A percentile compares a stretch with the other conserved stretches of the same genome.
Conservation (phyloP, 345 rosid species). For the Populus deltoides region DNA sequence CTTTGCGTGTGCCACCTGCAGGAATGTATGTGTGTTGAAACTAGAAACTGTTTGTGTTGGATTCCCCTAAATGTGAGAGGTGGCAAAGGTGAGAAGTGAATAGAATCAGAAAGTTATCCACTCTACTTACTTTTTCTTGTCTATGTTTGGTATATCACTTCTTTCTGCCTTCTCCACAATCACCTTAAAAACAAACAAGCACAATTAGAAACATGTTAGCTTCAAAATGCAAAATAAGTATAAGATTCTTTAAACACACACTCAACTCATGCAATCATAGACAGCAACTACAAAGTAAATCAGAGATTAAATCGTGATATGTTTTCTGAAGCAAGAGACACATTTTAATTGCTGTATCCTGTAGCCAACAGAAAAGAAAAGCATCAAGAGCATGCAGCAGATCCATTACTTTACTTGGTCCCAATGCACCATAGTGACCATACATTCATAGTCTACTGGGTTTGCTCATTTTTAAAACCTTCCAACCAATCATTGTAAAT, state of each 20-base stretch:
- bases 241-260: background rate
- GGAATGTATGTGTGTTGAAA: background rate
- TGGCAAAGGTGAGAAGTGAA: background rate
- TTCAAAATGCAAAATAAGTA: slow-evolving; percentile 5
- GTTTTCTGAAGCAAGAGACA: background rate
- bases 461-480: background rate
- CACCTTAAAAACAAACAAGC: slow-evolving; percentile 45
- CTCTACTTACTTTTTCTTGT: slow-evolving; percentile 78
- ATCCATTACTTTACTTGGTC: background rate
- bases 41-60: background rate
- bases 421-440: background rate
- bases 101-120: background rate
- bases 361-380: background rate
- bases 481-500: background rate
- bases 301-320: background rate
- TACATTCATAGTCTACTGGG: background rate
- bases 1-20: background rate
- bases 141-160: slow-evolving; percentile 91
- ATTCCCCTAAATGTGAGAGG: background rate
- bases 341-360: background rate
- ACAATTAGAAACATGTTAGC: slow-evolving; percentile 8
- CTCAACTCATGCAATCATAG: background rate
- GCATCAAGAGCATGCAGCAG: background rate
- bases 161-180: slow-evolving; percentile 95
- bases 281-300: background rate